Base-by-base conservation (phyloP, 345 rosid species). In the Eutrema heterophyllum region DNA sequence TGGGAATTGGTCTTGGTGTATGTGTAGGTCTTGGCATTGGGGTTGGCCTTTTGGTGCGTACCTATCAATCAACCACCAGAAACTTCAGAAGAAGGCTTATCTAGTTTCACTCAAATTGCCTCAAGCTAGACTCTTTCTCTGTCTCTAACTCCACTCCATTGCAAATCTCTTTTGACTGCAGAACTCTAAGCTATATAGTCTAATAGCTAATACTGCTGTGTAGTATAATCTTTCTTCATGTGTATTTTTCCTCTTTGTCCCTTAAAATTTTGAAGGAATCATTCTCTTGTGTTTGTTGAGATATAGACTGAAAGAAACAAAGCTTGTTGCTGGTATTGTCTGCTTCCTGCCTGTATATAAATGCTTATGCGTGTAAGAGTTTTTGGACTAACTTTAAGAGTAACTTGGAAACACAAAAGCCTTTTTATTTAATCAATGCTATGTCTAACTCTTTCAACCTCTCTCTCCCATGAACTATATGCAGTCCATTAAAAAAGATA, bases 1-100 rank as follows among this genome's bases (percentile, higher is more conserved):
- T 94, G 13, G 98, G 99, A 29, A 90, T 95, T 33, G 97, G 99
- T 16, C 99, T 94, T 15, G 97, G 99, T 46, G 83, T 92, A 68
- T 95, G 96, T 64, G 82, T 95, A 41, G 97, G 97, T 59, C 29
- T 92, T 4, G 97, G 99, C 15, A 76, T 95, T 73, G 99, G 99
- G 49, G 96, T 92, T 21, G 97, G 99, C 53, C 85, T 95, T 80
- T 71, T 95, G 57, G 90, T 86, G 21, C 97, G 92, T 38, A 82
- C 92, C 39, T 94, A 91, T 82, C 90, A 87, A 64, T 56, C 93
- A 14, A 88, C 99, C 15, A 86, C 96, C 33, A 74, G 92, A 59
- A 90, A 83, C 87, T 82, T 95, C 79, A 86, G 81, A 70, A 86
- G 93, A 65, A 84, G 91, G 66, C 85, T 87, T 33, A 26, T 83